phyloP scores from a whole-genome alignment of 2,329 filamentous ascomycete genomes.

The Nemania diffusa region DNA sequence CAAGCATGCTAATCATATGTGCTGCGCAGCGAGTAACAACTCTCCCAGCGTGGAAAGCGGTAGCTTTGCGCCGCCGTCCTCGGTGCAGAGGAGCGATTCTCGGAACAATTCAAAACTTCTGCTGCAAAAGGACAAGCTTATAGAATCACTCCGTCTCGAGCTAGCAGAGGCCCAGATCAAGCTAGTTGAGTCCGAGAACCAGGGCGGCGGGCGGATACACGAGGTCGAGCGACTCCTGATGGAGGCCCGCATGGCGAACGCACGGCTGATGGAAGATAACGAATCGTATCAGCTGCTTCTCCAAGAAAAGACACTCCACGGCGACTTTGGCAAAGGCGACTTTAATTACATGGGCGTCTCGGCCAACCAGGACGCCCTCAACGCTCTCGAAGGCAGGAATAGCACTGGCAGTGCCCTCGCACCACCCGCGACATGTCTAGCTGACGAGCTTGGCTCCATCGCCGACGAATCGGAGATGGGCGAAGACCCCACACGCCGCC shows the following conservation, averaged over 20 bases:
- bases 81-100: slow-evolving; percentile 86
- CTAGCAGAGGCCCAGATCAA: slow-evolving; percentile 96
- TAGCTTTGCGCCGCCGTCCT: slow-evolving; percentile 87
- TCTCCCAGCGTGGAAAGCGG: slow-evolving; percentile 76
- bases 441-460: slow-evolving; percentile 84
- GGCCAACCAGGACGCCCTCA: slow-evolving; percentile 72
- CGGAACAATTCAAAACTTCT: slow-evolving; percentile 89
- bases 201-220: slow-evolving; percentile 85
- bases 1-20: slow-evolving; percentile 38
- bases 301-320: slow-evolving; percentile 93
- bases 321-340: slow-evolving; percentile 86
- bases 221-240: slow-evolving; percentile 92
- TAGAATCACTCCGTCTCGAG: slow-evolving; percentile 90
- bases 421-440: slow-evolving; percentile 68
- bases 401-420: slow-evolving; percentile 47
- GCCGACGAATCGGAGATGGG: slow-evolving; percentile 68
- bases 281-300: slow-evolving; percentile 97
- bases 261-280: slow-evolving; percentile 96
- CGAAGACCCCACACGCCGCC: slow-evolving; percentile 71
- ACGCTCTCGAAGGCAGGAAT: slow-evolving; percentile 68
- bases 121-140: slow-evolving; percentile 95
- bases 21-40: slow-evolving; percentile 62
- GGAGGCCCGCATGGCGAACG: slow-evolving; percentile 95
- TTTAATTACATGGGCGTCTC: slow-evolving; percentile 74
- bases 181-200: slow-evolving; percentile 91